Conservation (phyloP, 2,329 filamentous ascomycete genomes). For the Fusarium devonianum region DNA sequence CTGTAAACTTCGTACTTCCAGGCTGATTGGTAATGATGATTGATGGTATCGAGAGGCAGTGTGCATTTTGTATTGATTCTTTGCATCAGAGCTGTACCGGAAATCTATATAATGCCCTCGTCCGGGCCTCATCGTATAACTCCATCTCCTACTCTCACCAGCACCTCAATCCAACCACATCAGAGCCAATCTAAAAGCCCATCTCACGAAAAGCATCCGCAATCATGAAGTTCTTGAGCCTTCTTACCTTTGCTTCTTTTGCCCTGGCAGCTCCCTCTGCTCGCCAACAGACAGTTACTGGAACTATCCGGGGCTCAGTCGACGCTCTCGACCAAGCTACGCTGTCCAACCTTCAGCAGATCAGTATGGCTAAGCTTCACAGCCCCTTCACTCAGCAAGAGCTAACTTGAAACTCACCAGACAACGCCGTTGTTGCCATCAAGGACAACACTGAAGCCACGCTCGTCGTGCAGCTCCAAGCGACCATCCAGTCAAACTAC, state of each 20-base stretch:
- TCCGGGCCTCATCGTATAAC: background rate
- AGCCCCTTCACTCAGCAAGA: accelerated
- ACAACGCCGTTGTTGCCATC: background rate
- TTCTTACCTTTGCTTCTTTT: slow-evolving; percentile 20
- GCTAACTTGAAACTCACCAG: slow-evolving; percentile 4
- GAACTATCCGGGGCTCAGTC: slow-evolving; percentile 5
- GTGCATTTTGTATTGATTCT: too few species aligned
- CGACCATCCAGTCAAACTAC: background rate
- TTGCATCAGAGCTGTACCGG: too few species aligned
- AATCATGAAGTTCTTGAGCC: slow-evolving; percentile 27
- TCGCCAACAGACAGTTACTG: slow-evolving; percentile 14
- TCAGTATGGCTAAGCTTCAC: background rate
- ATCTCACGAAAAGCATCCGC: background rate
- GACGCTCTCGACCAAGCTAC: background rate
- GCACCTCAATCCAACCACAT: background rate
- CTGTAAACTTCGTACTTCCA: too few species aligned
- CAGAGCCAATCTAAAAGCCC: background rate
- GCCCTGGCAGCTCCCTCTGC: slow-evolving; percentile 16
- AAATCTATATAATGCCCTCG: slow-evolving; percentile 19
- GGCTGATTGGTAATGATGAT: too few species aligned
- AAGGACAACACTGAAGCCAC: background rate
- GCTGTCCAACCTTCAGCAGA: background rate
- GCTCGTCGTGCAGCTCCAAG: background rate
- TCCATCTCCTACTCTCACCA: background rate
- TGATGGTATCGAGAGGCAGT: too few species aligned